Conservation (phyloP, 2,329 filamentous ascomycete species). For the Penicillium sp. region DNA sequence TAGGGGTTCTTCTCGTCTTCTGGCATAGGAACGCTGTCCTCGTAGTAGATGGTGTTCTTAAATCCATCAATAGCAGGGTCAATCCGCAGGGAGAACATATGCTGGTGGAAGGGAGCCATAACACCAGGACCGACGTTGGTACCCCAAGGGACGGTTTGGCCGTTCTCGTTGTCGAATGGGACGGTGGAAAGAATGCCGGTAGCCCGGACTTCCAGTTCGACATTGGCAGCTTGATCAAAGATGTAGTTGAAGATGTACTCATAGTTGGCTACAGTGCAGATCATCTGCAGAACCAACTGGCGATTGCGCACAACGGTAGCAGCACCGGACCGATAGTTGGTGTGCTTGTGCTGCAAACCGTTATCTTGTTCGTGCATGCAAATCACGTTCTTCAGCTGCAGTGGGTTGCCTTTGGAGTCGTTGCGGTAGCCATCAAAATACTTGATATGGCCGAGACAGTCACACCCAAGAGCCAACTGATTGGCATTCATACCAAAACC, state of each 20-base stretch:
- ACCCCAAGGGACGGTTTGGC: conserved; percentile 63
- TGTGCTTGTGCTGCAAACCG: conserved; percentile 70
- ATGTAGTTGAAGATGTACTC: conserved; percentile 72
- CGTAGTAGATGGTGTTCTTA: conserved; percentile 56
- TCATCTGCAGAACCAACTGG: conserved; percentile 67
- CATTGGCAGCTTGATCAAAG: conserved; percentile 68
- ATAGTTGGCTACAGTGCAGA: conserved; percentile 71
- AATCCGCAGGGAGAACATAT: conserved; percentile 69
- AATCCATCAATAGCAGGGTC: conserved; percentile 63
- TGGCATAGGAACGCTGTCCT: conserved; percentile 62
- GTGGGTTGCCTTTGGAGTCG: conserved; percentile 59
- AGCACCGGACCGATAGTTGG: conserved; percentile 66
- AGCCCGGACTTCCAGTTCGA: conserved; percentile 67
- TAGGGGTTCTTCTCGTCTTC: conserved; percentile 53
- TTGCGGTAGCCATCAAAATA: conserved; percentile 62
- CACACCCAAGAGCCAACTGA: conserved; percentile 67
- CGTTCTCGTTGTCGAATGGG: conserved; percentile 61
- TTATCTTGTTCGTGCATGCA: conserved; percentile 71
- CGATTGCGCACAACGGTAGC: conserved; percentile 64
- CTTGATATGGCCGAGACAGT: conserved; percentile 69
- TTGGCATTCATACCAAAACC: conserved; percentile 68
- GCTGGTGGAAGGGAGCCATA: conserved; percentile 70
- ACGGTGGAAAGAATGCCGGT: conserved; percentile 68
- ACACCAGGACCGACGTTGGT: conserved; percentile 69
- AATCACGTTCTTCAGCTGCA: conserved; percentile 64